Evolutionary conservation across 257 asterid species (phyloP), one percentile per base, ranked within the genome.

Genomic region (Nicotiana sylvestris): DNA sequence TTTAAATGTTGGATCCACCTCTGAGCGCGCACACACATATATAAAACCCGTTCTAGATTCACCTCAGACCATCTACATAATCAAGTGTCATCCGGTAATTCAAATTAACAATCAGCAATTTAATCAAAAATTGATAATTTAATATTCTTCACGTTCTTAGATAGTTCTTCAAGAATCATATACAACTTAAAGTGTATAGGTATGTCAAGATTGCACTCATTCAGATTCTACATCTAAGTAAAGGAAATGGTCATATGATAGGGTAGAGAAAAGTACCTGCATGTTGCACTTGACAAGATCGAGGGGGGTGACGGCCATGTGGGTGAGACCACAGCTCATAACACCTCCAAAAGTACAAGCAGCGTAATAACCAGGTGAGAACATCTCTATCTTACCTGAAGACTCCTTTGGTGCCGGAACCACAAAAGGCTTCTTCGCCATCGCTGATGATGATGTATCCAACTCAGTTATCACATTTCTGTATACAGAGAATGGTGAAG

Each of bases 241-340:
- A 39, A 39, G 49, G 10, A 39, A 6, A 39, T 39, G 10, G 49
- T 39, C 49, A 39, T 6, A 39, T 39, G 0, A 6, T 7, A 37
- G 2, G 46, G 57, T 37, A 9, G 56, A 21, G 5, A 4, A 21
- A 39, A 18, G 9, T 25, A 93, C 98, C 97, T 94, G 98, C 98
- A 94, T 94, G 67, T 93, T 93, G 86, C 98, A 94, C 90, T 94
- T 94, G 93, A 94, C 90, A 30, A 94, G 83, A 91, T 94, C 98
- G 57, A 94, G 96, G 15, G 98, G 98, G 18, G 98, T 94, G 64
- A 90, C 93, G 17, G 97, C 89, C 87, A 81, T 88, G 88, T 94
- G 98, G 81, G 98, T 93, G 57, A 87, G 83, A 16, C 98, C 98
- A 80, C 97, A 92, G 77, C 97, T 82, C 80, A 93, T 56, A 15